phyloP scores from a whole-genome alignment of 257 asterid species.

The Paraleonurus japonicus region DNA sequence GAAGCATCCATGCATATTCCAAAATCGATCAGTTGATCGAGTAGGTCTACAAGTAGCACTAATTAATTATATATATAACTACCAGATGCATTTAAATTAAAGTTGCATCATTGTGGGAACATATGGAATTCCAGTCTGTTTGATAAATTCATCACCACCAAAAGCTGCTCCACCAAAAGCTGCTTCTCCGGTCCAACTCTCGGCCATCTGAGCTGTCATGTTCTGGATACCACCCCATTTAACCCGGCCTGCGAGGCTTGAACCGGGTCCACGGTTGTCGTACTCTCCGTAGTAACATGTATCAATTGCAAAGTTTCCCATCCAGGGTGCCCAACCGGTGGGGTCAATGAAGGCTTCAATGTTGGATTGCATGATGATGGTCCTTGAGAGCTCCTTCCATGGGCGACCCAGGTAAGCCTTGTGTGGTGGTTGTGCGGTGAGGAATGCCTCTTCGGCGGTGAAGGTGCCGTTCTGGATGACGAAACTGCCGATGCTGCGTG shows the following conservation, averaged over 20 bases:
- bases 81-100: too few relatives aligned
- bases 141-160: conserved; percentile 29
- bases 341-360: conserved; percentile 42
- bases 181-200: conserved; percentile 31
- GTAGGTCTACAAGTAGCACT: too few relatives aligned
- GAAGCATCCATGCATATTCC: too few relatives aligned
- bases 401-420: conserved; percentile 54
- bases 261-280: conserved; percentile 47
- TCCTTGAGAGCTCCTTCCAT: conserved; percentile 54
- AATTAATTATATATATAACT: too few relatives aligned
- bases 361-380: conserved; percentile 44
- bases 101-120: conserved; percentile 32
- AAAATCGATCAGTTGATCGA: too few relatives aligned
- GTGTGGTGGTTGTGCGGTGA: not conserved
- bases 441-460: conserved; percentile 32
- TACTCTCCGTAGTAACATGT: conserved; percentile 44
- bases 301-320: conserved; percentile 27
- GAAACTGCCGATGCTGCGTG: conserved; percentile 25
- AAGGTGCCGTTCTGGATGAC: conserved; percentile 44
- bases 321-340: conserved; percentile 51
- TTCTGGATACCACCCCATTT: conserved; percentile 42
- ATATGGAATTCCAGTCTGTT: conserved; percentile 33
- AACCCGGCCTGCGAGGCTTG: conserved; percentile 27
- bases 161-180: not conserved
- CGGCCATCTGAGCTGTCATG: conserved; percentile 9